Base-by-base conservation (phyloP, 495 filamentous ascomycete genomes). In the Lasiosphaeria miniovina region DNA sequence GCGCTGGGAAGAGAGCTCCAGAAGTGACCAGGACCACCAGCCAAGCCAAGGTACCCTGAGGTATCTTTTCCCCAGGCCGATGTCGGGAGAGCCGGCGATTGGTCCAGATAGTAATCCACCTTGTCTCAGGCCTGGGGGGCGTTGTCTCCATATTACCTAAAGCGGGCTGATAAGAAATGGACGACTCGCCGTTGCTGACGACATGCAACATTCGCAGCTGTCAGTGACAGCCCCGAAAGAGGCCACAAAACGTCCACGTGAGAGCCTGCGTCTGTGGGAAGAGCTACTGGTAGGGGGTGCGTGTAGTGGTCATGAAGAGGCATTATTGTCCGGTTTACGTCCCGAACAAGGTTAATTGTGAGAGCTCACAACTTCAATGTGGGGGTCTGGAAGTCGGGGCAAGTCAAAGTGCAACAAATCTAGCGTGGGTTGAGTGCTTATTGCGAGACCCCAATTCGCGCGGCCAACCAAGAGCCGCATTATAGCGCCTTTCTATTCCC, bases 101-200 rank as follows among this genome's bases (percentile, higher is more conserved):
- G 67, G 61, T 14, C 60, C 48, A 9, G 24, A 24, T 24, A 24
- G 24, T 24, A 24, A 24, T 24, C 24, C 24, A 24, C 24, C 15
- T 15, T 9, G 41, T 56, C 36, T 36, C n/a, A 24, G 24, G 24
- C 24, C 24, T 24, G 24, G 24, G 24, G 2, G 24, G 24, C 24
- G 24, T 24, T 24, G 24, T 24, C 24, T 24, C 24, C 24, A 24
- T 31, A 70, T 71, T 73, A 70, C 60, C 65, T 70, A 71, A 68
- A 68, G 48, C 60, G 54, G 64, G 24, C 63, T 67, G 70, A 72
- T 72, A 72, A 72, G 66, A 60, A 40, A 50, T 50, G 33, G 34
- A n/a, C 46, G 46, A n/a, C 46, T 49, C 9, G 15, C 24, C 4
- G 9, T 49, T 49, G n/a, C 14, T 41, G 24, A 24, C 24, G 24